Conservation (phyloP, 495 filamentous ascomycete species). For the Clohesyomyces aquaticus region DNA sequence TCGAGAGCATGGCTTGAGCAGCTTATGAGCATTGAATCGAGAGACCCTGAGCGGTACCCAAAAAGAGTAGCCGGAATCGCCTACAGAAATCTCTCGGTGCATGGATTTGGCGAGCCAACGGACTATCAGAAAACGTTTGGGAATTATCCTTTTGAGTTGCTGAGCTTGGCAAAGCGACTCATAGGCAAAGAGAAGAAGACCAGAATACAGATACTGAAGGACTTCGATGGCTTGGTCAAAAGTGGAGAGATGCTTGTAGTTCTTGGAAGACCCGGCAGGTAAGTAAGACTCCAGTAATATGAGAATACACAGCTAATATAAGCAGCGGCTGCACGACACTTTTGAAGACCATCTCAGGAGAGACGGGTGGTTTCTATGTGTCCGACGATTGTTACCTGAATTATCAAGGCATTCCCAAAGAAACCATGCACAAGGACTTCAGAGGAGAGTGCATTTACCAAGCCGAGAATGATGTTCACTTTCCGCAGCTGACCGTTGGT, state of each 20-base stretch:
- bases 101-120: not conserved
- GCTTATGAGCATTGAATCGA: too few species aligned
- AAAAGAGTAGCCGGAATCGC: too few species aligned
- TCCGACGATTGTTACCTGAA: conserved; percentile 41
- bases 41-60: too few species aligned
- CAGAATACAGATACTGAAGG: not conserved
- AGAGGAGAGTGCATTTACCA: conserved; percentile 46
- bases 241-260: conserved; percentile 3
- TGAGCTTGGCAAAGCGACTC: not conserved
- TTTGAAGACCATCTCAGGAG: conserved; percentile 68
- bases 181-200: not conserved
- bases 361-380: conserved; percentile 55
- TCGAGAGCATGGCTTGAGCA: too few species aligned
- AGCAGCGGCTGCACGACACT: conserved; percentile 73
- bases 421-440: conserved; percentile 43
- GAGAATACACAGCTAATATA: too few species aligned
- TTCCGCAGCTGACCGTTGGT: conserved; percentile 41
- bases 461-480: conserved; percentile 47
- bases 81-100: not conserved
- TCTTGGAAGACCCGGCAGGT: conserved; percentile 6
- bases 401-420: conserved; percentile 43
- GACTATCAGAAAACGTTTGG: not conserved
- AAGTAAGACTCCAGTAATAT: too few species aligned
- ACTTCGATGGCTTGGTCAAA: not conserved
- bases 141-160: not conserved